A percentile compares a stretch with the other conserved stretches of the same genome.
These are phyloP conservation scores for Lolium rigidum DNA, from an alignment of 176 grass and related monocot genomes.

Conservation along the genomic window DNA sequence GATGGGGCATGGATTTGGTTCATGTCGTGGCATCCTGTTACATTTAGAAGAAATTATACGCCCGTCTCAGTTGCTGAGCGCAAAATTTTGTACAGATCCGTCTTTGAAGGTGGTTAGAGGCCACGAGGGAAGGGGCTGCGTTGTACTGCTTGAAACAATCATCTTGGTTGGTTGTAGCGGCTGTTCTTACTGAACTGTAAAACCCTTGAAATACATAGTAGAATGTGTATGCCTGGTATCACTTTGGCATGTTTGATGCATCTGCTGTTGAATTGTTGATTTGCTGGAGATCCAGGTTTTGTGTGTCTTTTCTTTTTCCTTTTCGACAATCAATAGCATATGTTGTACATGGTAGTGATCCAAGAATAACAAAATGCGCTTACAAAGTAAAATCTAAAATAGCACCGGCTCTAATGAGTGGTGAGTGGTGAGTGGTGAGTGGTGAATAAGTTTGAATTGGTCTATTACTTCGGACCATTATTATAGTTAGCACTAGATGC, in stretches of 20 bases:
- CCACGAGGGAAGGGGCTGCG: not conserved
- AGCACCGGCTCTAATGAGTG: too few relatives aligned
- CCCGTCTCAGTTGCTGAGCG: not conserved
- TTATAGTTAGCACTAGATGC: too few relatives aligned
- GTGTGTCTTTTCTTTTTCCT: not conserved
- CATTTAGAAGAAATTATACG: not conserved
- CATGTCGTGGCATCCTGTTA: too few relatives aligned
- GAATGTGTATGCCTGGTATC: not conserved
- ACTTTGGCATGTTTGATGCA: not conserved
- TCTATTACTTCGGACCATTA: too few relatives aligned
- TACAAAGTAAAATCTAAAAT: too few relatives aligned
- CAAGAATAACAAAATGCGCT: too few relatives aligned
- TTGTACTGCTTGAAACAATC: slow-evolving; percentile 2
- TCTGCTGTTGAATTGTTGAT: not conserved
- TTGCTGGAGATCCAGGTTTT: not conserved
- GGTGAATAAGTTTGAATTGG: too few relatives aligned
- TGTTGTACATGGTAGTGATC: too few relatives aligned
- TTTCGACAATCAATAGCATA: too few relatives aligned
- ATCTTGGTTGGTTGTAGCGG: not conserved
- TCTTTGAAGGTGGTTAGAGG: not conserved
- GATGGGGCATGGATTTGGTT: not conserved
- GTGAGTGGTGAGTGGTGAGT: too few relatives aligned
- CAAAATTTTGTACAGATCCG: slow-evolving; percentile 1
- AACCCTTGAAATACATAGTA: not conserved
- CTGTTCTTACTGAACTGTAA: not conserved